Evolutionary conservation across 768 basidiomycete genomes (phyloP).

Genomic region (Russula griseocarnosa): DNA sequence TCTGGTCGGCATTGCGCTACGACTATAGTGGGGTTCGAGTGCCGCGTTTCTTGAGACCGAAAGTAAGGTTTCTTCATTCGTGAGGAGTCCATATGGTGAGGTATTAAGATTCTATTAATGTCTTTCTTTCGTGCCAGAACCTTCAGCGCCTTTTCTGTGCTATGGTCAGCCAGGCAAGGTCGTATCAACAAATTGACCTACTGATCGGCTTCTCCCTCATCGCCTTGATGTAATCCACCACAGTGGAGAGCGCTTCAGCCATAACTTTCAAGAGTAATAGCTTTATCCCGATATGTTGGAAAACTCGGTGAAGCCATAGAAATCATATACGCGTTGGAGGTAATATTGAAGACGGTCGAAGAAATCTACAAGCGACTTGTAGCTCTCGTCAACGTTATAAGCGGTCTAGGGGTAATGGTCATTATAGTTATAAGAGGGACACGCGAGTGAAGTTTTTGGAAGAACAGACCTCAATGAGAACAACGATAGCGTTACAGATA

Average conservation of each 20-base stretch:
- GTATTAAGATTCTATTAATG: background rate
- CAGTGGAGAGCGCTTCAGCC: background rate
- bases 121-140: background rate
- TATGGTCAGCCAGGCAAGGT: background rate
- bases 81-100: background rate
- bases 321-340: background rate
- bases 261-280: background rate
- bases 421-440: background rate
- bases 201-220: constrained; percentile 1
- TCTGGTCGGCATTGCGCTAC: background rate
- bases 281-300: background rate
- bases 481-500: background rate
- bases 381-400: background rate
- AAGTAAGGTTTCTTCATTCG: background rate
- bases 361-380: background rate
- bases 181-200: background rate
- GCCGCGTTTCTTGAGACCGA: background rate
- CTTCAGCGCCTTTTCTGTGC: background rate
- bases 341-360: background rate
- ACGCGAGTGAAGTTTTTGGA: background rate
- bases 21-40: too few relatives aligned
- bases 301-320: background rate
- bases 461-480: background rate
- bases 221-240: background rate
- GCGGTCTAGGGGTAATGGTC: background rate